A percentile compares a stretch with the other conserved stretches of the same genome.
Evolutionary conservation across 2,329 filamentous ascomycete genomes (phyloP).

Genomic region (Stagonosporopsis tanaceti): DNA sequence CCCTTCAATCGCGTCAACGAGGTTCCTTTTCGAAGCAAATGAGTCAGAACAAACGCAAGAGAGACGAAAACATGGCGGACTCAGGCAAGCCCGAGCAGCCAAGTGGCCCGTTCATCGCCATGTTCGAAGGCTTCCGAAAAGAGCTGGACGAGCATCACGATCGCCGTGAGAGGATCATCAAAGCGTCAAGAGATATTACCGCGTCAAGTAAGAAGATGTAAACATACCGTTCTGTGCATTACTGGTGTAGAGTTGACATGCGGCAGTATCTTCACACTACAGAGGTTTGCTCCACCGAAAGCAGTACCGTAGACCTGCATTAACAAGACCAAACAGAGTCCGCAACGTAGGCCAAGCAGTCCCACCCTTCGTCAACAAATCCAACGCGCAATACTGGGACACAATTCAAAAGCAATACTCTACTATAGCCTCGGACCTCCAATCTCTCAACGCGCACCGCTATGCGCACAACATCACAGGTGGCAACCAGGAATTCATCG

Average conservation of each 20-base stretch:
- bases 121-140: slow-evolving; percentile 86
- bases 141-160: slow-evolving; percentile 96
- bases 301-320: not conserved
- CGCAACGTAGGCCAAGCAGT: slow-evolving; percentile 67
- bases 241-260: slow-evolving; percentile 20
- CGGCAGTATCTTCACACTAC: slow-evolving; percentile 80
- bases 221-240: slow-evolving; percentile 15
- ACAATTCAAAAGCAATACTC: slow-evolving; percentile 76
- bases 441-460: slow-evolving; percentile 80
- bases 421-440: slow-evolving; percentile 74
- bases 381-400: slow-evolving; percentile 72
- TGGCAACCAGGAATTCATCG: slow-evolving; percentile 92
- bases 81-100: slow-evolving; percentile 39
- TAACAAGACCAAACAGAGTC: slow-evolving; percentile 59
- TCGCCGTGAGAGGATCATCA: slow-evolving; percentile 86
- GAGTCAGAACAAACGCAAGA: slow-evolving; percentile 44
- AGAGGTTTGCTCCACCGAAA: slow-evolving; percentile 63
- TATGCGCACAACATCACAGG: slow-evolving; percentile 79
- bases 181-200: slow-evolving; percentile 90
- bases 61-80: slow-evolving; percentile 48
- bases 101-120: slow-evolving; percentile 62
- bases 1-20: slow-evolving; percentile 16
- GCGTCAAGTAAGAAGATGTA: slow-evolving; percentile 97
- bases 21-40: slow-evolving; percentile 19
- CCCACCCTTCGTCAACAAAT: slow-evolving; percentile 72